Percentiles rank a stretch among this genome's conserved stretches.
These are phyloP conservation scores for Fragaria vesca DNA, from an alignment of 306 rosid species.

Conservation along the genomic window DNA sequence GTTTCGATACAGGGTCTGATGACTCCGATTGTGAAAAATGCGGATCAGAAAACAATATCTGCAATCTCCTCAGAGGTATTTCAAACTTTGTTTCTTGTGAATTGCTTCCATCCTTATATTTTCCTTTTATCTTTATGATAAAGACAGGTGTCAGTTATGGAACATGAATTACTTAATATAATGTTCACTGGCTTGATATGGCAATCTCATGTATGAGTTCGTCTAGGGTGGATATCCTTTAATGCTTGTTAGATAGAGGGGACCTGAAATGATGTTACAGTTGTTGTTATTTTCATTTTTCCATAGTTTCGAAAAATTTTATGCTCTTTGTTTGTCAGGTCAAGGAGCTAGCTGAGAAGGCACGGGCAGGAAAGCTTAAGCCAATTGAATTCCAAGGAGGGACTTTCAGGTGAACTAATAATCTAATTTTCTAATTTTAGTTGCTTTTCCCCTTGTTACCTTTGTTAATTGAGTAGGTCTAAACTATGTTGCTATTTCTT, in stretches of 20 bases:
- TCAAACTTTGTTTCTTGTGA: conserved; percentile 13
- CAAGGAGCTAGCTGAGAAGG: conserved; percentile 90
- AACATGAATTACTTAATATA: neutral
- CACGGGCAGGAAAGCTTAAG: conserved; percentile 79
- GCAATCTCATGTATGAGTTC: neutral
- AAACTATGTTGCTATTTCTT: conserved; percentile 22
- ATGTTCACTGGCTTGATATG: neutral
- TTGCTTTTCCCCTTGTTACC: conserved; percentile 7
- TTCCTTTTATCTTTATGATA: neutral
- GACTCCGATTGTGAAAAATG: conserved; percentile 95
- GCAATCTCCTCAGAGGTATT: conserved; percentile 83
- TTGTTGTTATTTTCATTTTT: too few species aligned
- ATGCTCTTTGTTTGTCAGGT: conserved; percentile 44
- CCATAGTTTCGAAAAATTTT: neutral
- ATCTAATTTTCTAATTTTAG: conserved; percentile 6
- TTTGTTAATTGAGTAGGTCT: conserved; percentile 22
- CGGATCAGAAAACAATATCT: conserved; percentile 87
- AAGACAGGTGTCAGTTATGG: neutral
- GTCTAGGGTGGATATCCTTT: neutral
- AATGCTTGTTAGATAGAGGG: neutral
- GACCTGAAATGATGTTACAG: too few species aligned
- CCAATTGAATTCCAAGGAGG: conserved; percentile 98
- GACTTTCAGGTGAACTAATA: conserved; percentile 72
- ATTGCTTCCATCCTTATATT: neutral
- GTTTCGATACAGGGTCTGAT: conserved; percentile 72